Percentiles rank a stretch among this genome's conserved stretches.
phyloP scores from a whole-genome alignment of 306 rosid genomes.

The Cyclanthera cordifolia region DNA sequence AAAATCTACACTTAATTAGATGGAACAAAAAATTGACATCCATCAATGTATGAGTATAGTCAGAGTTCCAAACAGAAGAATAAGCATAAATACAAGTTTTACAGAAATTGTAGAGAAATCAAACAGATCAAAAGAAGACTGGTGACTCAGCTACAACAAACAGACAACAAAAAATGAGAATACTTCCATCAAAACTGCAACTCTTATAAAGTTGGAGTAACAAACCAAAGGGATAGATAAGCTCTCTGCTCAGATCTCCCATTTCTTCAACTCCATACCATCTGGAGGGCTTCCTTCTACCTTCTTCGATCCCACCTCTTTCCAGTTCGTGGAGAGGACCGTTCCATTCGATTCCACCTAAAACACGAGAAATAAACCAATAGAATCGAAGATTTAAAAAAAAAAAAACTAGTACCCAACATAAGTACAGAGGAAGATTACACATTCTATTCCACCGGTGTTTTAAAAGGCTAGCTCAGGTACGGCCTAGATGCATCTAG shows the following conservation, averaged over 20 bases:
- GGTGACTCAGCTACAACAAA: neutral
- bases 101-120: neutral
- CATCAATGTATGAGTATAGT: too few species aligned
- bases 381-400: too few species aligned
- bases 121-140: neutral
- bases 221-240: neutral
- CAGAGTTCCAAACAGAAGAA: neutral
- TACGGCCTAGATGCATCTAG: too few species aligned
- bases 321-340: constrained; percentile 92
- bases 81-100: neutral
- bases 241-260: constrained; percentile 37
- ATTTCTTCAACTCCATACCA: constrained; percentile 92
- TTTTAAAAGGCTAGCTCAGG: too few species aligned
- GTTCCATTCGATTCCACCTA: constrained; percentile 79
- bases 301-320: constrained; percentile 82
- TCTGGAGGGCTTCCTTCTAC: constrained; percentile 96
- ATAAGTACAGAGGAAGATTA: too few species aligned
- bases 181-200: neutral
- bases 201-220: neutral
- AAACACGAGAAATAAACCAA: constrained; percentile 16
- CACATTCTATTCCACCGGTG: too few species aligned
- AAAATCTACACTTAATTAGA: neutral
- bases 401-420: too few species aligned
- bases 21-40: neutral
- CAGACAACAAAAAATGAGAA: neutral